Evolutionary conservation across 306 rosid genomes (phyloP).

Genomic region (Aeschynomene evenia): DNA sequence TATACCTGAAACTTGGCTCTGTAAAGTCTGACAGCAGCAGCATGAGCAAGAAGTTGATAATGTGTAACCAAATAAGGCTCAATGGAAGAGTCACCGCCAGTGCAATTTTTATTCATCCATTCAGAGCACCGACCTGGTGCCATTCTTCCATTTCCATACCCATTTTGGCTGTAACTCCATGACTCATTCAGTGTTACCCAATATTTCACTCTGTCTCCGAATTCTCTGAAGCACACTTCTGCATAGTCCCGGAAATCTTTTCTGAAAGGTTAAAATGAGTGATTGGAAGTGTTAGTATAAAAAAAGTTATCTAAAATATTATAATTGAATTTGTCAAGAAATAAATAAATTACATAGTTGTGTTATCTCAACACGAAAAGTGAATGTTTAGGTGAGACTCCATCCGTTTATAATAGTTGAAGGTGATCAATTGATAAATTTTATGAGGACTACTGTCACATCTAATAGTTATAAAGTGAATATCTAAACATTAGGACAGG

Average conservation of each 20-base stretch:
- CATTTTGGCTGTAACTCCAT: constrained; percentile 6
- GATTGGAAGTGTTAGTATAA: too few relatives aligned
- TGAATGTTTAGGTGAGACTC: too few relatives aligned
- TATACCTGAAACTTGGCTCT: constrained; percentile 54
- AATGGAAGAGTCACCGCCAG: constrained; percentile 38
- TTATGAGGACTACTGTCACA: too few relatives aligned
- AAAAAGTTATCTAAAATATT: too few relatives aligned
- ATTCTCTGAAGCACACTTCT: constrained; percentile 54
- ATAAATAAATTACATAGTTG: too few relatives aligned
- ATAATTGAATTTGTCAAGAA: too few relatives aligned
- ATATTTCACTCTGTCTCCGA: constrained; percentile 59
- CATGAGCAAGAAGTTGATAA: constrained; percentile 50
- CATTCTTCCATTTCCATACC: neutral
- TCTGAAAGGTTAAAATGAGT: too few relatives aligned
- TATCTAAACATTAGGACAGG: too few relatives aligned
- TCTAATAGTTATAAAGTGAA: too few relatives aligned
- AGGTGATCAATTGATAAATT: too few relatives aligned
- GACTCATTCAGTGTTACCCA: constrained; percentile 75
- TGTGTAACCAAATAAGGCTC: constrained; percentile 54
- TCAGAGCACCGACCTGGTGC: constrained; percentile 49
- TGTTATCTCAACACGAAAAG: too few relatives aligned
- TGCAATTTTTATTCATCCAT: constrained; percentile 35
- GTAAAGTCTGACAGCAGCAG: constrained; percentile 39
- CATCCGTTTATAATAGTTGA: too few relatives aligned
- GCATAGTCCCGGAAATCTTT: constrained; percentile 46